phyloP scores from a whole-genome alignment of 352 stramenopile genomes.

The Blastocystis sp. region DNA sequence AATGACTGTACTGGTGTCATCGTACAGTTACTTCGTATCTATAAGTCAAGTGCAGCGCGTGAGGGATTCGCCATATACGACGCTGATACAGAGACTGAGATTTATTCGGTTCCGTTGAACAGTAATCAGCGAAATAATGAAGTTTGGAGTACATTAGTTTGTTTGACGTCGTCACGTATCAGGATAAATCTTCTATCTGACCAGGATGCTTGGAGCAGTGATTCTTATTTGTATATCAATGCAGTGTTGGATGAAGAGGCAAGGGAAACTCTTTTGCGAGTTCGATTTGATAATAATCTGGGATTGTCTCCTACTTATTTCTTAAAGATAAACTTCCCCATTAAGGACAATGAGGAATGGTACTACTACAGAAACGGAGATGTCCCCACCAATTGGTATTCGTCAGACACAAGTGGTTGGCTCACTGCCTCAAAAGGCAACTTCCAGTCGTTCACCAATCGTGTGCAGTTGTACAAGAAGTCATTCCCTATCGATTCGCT shows the following conservation, averaged over 20 bases:
- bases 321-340: background rate
- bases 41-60: background rate
- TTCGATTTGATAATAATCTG: background rate
- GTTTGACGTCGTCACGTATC: background rate
- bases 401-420: background rate
- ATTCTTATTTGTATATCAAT: background rate
- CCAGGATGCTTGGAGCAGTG: background rate
- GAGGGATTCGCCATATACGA: background rate
- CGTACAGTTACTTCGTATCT: background rate
- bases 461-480: slow-evolving; percentile 30
- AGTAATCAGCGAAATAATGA: background rate
- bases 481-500: background rate
- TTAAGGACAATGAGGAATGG: background rate
- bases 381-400: background rate
- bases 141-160: background rate
- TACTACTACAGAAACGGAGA: background rate
- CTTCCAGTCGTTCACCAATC: slow-evolving; percentile 6
- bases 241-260: background rate
- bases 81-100: background rate
- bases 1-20: background rate
- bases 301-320: background rate
- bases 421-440: background rate
- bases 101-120: background rate
- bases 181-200: background rate
- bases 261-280: background rate